phyloP scores from a whole-genome alignment of 768 basidiomycete species.

The Rhodotorula graminis region DNA sequence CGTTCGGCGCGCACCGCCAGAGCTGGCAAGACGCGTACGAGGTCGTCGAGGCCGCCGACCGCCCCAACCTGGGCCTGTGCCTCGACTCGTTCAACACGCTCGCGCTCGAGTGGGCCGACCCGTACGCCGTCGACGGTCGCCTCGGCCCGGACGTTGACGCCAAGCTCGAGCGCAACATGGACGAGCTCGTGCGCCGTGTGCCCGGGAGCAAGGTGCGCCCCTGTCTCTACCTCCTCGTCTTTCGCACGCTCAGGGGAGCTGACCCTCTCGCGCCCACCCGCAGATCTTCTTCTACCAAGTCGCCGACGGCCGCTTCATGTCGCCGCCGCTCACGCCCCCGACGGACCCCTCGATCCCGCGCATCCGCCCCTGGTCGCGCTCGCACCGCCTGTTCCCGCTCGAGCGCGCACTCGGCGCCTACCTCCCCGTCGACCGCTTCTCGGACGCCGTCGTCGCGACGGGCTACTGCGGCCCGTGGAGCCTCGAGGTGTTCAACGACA shows the following conservation, averaged over 20 bases:
- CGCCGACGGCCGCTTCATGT: constrained; percentile 46
- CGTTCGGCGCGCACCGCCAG: constrained; percentile 48
- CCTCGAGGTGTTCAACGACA: constrained; percentile 50
- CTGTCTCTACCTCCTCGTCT: too few species aligned
- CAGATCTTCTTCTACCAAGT: constrained; percentile 51
- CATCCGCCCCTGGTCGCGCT: constrained; percentile 48
- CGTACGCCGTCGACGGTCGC: constrained; percentile 43
- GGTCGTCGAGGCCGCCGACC: constrained; percentile 46
- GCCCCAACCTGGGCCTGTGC: constrained; percentile 50
- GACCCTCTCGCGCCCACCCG: background rate
- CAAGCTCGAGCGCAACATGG: constrained; percentile 41
- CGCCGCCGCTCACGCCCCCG: constrained; percentile 33
- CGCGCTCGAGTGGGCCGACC: constrained; percentile 51
- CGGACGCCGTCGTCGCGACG: constrained; percentile 45
- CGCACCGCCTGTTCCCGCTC: constrained; percentile 49
- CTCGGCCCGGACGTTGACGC: constrained; percentile 38
- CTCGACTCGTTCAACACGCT: constrained; percentile 50
- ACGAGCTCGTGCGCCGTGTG: constrained; percentile 44
- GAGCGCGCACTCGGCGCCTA: constrained; percentile 46
- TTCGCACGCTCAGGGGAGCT: background rate
- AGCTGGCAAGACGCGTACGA: constrained; percentile 50
- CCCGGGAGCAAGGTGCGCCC: constrained; percentile 45
- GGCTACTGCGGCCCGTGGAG: constrained; percentile 50
- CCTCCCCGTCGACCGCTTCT: constrained; percentile 49
- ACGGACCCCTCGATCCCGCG: constrained; percentile 36